Conservation (phyloP, 176 grass and related monocot genomes). For the Urochloa ruziziensis region DNA sequence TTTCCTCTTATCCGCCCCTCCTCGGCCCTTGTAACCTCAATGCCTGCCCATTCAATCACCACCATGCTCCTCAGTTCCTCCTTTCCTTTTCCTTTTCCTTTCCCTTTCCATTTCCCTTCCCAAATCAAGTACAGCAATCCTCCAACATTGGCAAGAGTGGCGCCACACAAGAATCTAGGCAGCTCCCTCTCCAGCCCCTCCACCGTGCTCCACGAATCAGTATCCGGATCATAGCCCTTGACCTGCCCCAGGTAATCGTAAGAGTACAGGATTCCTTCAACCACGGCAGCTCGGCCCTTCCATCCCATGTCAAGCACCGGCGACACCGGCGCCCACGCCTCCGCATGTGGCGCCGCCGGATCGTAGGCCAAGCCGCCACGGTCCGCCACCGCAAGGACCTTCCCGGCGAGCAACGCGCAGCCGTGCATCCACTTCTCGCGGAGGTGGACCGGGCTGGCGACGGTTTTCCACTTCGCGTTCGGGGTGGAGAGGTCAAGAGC, state of each 20-base stretch:
- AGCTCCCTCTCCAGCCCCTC: slow-evolving; percentile 66
- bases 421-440: slow-evolving; percentile 98
- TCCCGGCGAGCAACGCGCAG: slow-evolving; percentile 57
- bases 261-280: slow-evolving; percentile 72
- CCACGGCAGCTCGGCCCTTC: slow-evolving; percentile 77
- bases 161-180: slow-evolving; percentile 69
- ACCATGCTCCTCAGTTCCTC: slow-evolving; percentile 47
- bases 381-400: slow-evolving; percentile 78
- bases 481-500: slow-evolving; percentile 50
- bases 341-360: slow-evolving; percentile 29
- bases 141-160: slow-evolving; percentile 62
- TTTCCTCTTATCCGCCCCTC: slow-evolving; percentile 53
- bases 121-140: slow-evolving; percentile 78
- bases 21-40: slow-evolving; percentile 40
- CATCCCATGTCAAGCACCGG: slow-evolving; percentile 71
- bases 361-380: slow-evolving; percentile 79
- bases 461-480: slow-evolving; percentile 37
- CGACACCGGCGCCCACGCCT: slow-evolving; percentile 68
- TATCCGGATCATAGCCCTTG: slow-evolving; percentile 62
- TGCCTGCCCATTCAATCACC: slow-evolving; percentile 79
- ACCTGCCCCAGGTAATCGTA: slow-evolving; percentile 91
- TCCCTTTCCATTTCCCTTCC: slow-evolving; percentile 62
- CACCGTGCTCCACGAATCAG: slow-evolving; percentile 64
- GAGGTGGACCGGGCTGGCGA: slow-evolving; percentile 60
- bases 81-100: slow-evolving; percentile 31